These are phyloP conservation scores for Closterium sp. DNA, from an alignment of 139 green algal species.

Conservation along the genomic window DNA sequence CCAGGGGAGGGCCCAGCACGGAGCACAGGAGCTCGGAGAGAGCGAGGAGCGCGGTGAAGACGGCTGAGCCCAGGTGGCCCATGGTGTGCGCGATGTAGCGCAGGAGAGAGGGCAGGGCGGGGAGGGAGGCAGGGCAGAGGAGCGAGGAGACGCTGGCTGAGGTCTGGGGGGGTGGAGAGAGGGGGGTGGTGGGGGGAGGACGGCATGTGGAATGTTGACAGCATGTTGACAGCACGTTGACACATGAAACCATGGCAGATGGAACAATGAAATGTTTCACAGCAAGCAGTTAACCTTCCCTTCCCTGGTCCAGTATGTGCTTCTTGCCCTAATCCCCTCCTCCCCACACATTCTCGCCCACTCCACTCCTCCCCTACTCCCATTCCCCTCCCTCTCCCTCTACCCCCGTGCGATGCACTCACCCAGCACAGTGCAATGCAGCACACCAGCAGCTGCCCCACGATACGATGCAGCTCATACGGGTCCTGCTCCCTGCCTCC, in stretches of 20 bases:
- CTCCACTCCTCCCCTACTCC: neutral
- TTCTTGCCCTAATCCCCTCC: neutral
- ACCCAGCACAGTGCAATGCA: constrained; percentile 9
- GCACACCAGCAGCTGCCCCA: neutral
- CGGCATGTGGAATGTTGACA: no score
- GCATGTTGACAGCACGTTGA: no score
- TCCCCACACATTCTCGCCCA: neutral
- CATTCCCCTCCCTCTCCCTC: neutral
- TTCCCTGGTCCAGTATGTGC: neutral
- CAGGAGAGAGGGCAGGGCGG: neutral
- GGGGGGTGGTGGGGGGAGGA: neutral
- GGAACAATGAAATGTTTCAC: no score
- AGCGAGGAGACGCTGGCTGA: neutral
- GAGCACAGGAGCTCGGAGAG: neutral
- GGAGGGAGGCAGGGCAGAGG: neutral
- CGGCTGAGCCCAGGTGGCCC: neutral
- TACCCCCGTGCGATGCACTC: neutral
- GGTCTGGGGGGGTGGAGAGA: neutral
- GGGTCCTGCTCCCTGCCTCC: neutral
- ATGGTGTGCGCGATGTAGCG: neutral
- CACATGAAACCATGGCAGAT: no score
- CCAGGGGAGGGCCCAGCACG: neutral
- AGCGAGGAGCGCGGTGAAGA: neutral
- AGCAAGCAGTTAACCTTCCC: no score
- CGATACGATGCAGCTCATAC: neutral